These are phyloP conservation scores for Anethum foeniculum DNA, from an alignment of 140 eudicot genomes.

Conservation along the genomic window DNA sequence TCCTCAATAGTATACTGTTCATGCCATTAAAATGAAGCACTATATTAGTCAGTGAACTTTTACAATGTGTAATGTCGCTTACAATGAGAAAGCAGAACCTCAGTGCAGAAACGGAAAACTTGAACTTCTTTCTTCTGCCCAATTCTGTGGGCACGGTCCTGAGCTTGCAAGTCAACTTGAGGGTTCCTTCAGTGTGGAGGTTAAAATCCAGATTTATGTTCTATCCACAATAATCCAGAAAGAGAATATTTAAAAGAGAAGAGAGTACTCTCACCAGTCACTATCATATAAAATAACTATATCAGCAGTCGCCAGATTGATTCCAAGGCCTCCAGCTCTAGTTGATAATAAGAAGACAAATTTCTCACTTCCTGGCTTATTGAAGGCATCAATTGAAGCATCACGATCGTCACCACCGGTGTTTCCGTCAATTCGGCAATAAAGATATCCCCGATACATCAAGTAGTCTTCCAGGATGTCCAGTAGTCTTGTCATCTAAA, in stretches of 20 bases:
- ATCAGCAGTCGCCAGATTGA: constrained; percentile 74
- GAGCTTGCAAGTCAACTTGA: constrained; percentile 66
- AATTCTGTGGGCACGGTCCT: constrained; percentile 68
- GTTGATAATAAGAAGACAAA: constrained; percentile 84
- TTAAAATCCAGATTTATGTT: background rate
- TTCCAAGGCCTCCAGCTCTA: constrained; percentile 93
- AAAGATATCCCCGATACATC: constrained; percentile 75
- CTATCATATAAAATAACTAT: constrained; percentile 66
- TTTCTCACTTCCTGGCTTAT: constrained; percentile 96
- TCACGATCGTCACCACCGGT: constrained; percentile 99
- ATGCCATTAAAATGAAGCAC: background rate
- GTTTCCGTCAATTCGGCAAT: constrained; percentile 94
- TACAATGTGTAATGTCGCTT: background rate
- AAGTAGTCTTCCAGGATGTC: constrained; percentile 96
- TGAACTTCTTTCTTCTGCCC: constrained; percentile 98
- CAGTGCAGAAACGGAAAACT: constrained; percentile 80
- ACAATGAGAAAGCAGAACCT: constrained; percentile 29
- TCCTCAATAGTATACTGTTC: constrained; percentile 57
- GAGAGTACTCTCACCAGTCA: constrained; percentile 60
- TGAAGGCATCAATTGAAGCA: constrained; percentile 91
- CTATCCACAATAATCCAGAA: background rate
- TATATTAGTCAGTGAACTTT: background rate
- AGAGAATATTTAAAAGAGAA: background rate
- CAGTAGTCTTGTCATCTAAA: constrained; percentile 90
- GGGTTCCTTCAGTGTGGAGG: constrained; percentile 46